Evolutionary conservation across 169 alveolate species (phyloP), one percentile per base, ranked within the genome.

Genomic region (Eimeria sp.): DNA sequence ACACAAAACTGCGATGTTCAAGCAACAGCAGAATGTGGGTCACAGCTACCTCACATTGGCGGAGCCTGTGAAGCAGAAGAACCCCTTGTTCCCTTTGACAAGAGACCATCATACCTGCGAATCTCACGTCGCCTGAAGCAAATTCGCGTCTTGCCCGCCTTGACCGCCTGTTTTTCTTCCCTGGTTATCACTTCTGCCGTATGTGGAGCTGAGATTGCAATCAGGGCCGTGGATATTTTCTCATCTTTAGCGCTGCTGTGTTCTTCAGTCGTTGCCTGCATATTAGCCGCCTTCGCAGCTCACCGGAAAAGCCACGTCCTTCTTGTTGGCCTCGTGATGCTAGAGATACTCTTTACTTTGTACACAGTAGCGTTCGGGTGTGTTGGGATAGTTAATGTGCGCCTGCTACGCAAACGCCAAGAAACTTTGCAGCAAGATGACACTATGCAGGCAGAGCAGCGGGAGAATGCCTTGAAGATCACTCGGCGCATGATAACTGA

Each of bases 321-420:
- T 40, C 93, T 87, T 66, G 93, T 87, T 62, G 93, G 93, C 68
- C 68, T 87, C 30, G 83, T 87, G 49, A 23, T 87, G 58, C 80
- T 87, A 40, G 93, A 87, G 82, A 46, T 87, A 10, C 60, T 87
- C 43, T 64, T 62, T 46, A 64, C 83, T 64, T 43, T 87, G 82
- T 87, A 87, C 93, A 27, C 93, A 87, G 11, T 46, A 87, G 93
- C 93, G 4, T 87, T 87, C 40, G 93, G 68, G 43, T 33, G 82
- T 20, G 82, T 87, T 64, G 93, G 93, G 58, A 4, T 87, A 9
- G 58, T 64, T 13, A 87, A 87, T 27, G 93, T 87, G 72, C 25
- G 56, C 52, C 78, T 23, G 37, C 66, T 87, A 64, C 78, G 54
- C 30, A 60, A 60, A 30, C 54, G 82, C 33, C 78, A 43, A 37